phyloP scores from a whole-genome alignment of 495 filamentous ascomycete genomes.

The Chaetomidium leptoderma region DNA sequence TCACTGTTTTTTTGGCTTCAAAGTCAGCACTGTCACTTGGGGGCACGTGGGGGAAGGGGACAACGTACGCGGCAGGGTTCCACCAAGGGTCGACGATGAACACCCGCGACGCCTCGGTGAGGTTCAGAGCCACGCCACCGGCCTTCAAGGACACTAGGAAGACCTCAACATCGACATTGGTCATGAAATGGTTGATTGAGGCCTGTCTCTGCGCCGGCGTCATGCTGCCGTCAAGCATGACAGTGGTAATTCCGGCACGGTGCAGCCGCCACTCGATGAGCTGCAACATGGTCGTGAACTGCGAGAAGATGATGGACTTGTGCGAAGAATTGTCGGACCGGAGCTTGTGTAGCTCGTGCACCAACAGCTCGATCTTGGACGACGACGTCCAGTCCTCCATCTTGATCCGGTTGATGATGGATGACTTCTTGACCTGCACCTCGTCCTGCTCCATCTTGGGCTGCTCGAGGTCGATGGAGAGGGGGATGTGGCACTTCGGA shows the following conservation, averaged over 20 bases:
- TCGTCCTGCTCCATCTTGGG: slow-evolving; percentile 89
- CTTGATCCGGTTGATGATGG: slow-evolving; percentile 94
- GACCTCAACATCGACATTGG: slow-evolving; percentile 82
- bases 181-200: slow-evolving; percentile 92
- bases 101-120: slow-evolving; percentile 89
- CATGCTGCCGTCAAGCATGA: slow-evolving; percentile 97
- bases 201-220: slow-evolving; percentile 85
- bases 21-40: slow-evolving; percentile 4
- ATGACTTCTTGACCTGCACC: slow-evolving; percentile 77
- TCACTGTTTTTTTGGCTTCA: slow-evolving; percentile 51
- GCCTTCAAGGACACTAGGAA: slow-evolving; percentile 94
- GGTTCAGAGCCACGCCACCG: slow-evolving; percentile 89
- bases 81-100: slow-evolving; percentile 98
- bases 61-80: slow-evolving; percentile 76
- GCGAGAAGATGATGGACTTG: slow-evolving; percentile 95
- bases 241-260: slow-evolving; percentile 91
- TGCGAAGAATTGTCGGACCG: slow-evolving; percentile 84
- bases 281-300: slow-evolving; percentile 97
- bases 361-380: slow-evolving; percentile 93
- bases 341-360: slow-evolving; percentile 86
- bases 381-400: slow-evolving; percentile 98
- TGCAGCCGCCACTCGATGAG: slow-evolving; percentile 95
- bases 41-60: neutral
- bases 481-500: slow-evolving; percentile 82
- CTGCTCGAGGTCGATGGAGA: slow-evolving; percentile 88